These are phyloP conservation scores for Cinnamomum chago DNA, from an alignment of 164 flowering plant genomes.

Conservation along the genomic window DNA sequence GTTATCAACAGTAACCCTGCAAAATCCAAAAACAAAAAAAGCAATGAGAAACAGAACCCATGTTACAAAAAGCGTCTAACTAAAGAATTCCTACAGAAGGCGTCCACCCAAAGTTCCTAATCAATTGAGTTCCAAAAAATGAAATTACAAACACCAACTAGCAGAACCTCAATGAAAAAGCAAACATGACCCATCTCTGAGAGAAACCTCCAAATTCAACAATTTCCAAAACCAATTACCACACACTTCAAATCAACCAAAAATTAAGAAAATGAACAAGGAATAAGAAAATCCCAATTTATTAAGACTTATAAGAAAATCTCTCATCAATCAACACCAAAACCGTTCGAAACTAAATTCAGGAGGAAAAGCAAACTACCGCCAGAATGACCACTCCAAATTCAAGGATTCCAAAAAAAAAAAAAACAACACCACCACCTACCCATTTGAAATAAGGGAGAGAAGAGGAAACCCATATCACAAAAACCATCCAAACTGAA, in stretches of 20 bases:
- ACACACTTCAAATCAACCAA: background rate
- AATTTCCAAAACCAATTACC: background rate
- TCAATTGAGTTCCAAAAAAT: background rate
- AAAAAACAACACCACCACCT: background rate
- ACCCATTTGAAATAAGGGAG: background rate
- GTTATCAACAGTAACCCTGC: constrained; percentile 85
- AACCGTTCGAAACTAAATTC: background rate
- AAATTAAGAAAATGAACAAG: background rate
- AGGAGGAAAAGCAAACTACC: background rate
- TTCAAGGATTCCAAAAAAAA: background rate
- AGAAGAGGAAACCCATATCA: background rate
- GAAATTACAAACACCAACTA: background rate
- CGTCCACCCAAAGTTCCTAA: background rate
- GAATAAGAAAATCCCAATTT: background rate
- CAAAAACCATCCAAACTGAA: background rate
- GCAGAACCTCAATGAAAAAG: background rate
- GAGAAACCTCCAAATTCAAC: background rate
- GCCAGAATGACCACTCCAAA: background rate
- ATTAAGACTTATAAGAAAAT: background rate
- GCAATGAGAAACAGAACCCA: background rate
- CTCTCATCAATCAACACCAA: no score
- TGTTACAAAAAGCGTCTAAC: background rate
- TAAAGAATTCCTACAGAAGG: background rate
- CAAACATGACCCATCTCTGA: constrained; percentile 5
- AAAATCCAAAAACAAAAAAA: constrained; percentile 12